Base-by-base conservation (phyloP, 306 rosid species). In the Cicer yamashitae region DNA sequence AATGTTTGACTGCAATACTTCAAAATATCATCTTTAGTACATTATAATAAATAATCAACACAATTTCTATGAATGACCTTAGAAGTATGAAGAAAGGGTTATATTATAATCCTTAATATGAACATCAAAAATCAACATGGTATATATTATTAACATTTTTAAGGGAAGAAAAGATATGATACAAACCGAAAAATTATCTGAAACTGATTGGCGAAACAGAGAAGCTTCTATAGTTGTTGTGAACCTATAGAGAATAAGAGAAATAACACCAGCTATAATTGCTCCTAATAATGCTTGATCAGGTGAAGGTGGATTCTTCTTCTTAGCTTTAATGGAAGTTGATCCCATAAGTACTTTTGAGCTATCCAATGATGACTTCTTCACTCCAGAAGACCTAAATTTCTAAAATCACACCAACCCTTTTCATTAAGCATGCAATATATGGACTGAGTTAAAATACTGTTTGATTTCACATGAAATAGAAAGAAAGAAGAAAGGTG, bases 241-340 rank as follows among this genome's bases (percentile, higher is more conserved):
- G 90, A 92, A 86, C 65, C 82, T 90, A 30, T 83, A 90, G 56
- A 92, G 90, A 75, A 86, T 22, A 51, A 88, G 62, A 11, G 96
- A 90, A 57, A 92, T 86, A 13, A 83, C 86, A 46, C 89, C 98
- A 0, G 98, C 96, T 6, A 89, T 81, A 45, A 90, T 22, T 51
- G 87, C 96, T 44, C 98, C 98, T 73, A 92, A 59, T 74, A 92
- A 77, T 66, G 91, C 89, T 79, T 92, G 90, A 77, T 84, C 79
- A 6, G 98, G 90, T 51, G 94, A 83, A 59, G 94, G 89, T 51
- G 86, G 78, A 34, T 30, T 30, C 34, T 30, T 30, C 3, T 54
- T 53, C 82, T 87, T 90, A 1, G 83, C 66, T 59, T 78, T 85
- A 60, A 87, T 68, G 48, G 91, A 30, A 54, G 63, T 80, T 56